phyloP scores from a whole-genome alignment of 2,329 filamentous ascomycete species.

The Penicillium sp. region DNA sequence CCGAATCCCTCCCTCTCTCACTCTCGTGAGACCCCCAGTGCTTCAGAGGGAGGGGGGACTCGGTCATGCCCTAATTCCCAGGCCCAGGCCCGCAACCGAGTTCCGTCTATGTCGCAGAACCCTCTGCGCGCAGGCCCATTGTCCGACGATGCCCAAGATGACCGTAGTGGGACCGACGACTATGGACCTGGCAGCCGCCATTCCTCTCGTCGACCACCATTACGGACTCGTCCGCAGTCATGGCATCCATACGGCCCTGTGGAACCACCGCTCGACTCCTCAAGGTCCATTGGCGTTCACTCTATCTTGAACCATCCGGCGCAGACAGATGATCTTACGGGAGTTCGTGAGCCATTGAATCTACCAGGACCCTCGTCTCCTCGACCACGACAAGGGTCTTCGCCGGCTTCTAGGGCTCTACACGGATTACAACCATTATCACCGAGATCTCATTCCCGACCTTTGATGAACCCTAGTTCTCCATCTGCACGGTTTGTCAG shows the following conservation, averaged over 20 bases:
- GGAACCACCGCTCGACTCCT: constrained; percentile 37
- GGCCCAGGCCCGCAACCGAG: constrained; percentile 32
- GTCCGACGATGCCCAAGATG: constrained; percentile 32
- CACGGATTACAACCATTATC: constrained; percentile 37
- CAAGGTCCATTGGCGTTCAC: constrained; percentile 45
- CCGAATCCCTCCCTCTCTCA: constrained; percentile 44
- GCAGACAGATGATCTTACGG: constrained; percentile 24
- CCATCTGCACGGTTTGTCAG: constrained; percentile 41
- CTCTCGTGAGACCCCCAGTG: constrained; percentile 35
- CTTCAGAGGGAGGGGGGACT: constrained; percentile 44
- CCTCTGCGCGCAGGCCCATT: constrained; percentile 34
- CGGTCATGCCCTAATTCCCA: constrained; percentile 43
- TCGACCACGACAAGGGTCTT: constrained; percentile 32
- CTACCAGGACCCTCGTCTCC: constrained; percentile 27
- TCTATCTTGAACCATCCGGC: constrained; percentile 46
- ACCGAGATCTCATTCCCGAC: constrained; percentile 35
- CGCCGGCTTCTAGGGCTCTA: constrained; percentile 31
- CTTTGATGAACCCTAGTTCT: constrained; percentile 40
- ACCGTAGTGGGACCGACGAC: constrained; percentile 29
- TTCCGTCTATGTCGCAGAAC: constrained; percentile 46
- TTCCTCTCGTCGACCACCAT: constrained; percentile 28
- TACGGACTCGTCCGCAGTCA: constrained; percentile 36
- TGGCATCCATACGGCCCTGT: constrained; percentile 43
- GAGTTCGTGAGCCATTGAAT: constrained; percentile 28
- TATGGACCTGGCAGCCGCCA: constrained; percentile 19